Conservation (phyloP, 2,329 filamentous ascomycete species). For the Alternaria sp. region DNA sequence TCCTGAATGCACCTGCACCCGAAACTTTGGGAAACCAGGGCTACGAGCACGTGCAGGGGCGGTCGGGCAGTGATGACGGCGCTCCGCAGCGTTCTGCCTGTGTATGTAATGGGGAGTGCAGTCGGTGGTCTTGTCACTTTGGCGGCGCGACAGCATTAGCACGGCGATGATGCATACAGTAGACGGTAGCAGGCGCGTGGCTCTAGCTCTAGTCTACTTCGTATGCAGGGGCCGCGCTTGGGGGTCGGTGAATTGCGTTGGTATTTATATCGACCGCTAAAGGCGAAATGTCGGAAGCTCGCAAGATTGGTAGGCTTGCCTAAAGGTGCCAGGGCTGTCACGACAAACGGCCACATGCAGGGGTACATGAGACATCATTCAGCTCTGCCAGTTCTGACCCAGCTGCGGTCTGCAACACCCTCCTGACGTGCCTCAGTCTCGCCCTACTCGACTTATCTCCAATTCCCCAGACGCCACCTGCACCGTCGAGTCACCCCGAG, state of each 20-base stretch:
- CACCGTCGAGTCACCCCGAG: slow-evolving; percentile 12
- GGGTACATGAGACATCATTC: slow-evolving; percentile 18
- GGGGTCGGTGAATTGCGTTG: slow-evolving; percentile 10
- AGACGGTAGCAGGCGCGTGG: slow-evolving; percentile 16
- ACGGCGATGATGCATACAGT: slow-evolving; percentile 16
- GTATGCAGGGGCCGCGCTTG: slow-evolving; percentile 17
- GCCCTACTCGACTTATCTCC: background rate
- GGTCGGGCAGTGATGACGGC: slow-evolving; percentile 1
- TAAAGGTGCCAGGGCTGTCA: slow-evolving; percentile 13
- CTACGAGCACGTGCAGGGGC: slow-evolving; percentile 1
- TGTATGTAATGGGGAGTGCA: background rate
- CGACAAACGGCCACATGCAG: slow-evolving; percentile 14
- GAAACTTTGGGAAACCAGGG: background rate
- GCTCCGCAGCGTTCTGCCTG: background rate
- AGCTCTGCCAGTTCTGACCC: slow-evolving; percentile 16
- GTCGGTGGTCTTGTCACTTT: background rate
- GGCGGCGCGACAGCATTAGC: slow-evolving; percentile 4
- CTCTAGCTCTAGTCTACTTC: slow-evolving; percentile 18
- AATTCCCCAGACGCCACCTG: background rate
- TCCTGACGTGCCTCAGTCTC: slow-evolving; percentile 13
- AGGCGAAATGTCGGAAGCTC: slow-evolving; percentile 18
- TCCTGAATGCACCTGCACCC: background rate
- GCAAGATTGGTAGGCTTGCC: slow-evolving; percentile 10
- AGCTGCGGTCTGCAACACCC: slow-evolving; percentile 15
- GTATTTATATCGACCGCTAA: slow-evolving; percentile 15